These are phyloP conservation scores for Hydrangea macrophylla DNA, from an alignment of 148 eudicot species.

Conservation along the genomic window DNA sequence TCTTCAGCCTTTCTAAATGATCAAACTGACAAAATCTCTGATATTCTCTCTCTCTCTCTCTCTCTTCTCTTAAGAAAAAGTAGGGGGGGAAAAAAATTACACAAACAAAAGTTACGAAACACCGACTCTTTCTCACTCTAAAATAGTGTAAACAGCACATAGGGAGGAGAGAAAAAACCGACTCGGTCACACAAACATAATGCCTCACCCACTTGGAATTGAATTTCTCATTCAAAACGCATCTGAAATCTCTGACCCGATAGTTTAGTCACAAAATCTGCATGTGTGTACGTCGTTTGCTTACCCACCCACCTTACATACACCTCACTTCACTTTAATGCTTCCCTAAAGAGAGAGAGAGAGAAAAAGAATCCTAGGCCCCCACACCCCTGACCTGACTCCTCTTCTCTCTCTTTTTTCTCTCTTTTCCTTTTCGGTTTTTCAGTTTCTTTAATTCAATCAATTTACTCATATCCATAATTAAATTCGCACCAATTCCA, in stretches of 20 bases:
- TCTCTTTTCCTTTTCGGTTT: constrained; percentile 13
- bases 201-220: constrained; percentile 17
- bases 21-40: constrained; percentile 18
- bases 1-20: constrained; percentile 31
- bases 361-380: constrained; percentile 21
- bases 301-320: not conserved
- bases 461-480: not conserved
- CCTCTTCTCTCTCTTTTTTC: no score
- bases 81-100: no score
- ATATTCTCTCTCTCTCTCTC: constrained; percentile 4
- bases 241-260: constrained; percentile 40
- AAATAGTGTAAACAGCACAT: no score
- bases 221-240: constrained; percentile 26
- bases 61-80: no score
- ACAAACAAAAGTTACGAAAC: no score
- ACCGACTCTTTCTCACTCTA: not conserved
- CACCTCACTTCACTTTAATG: constrained; percentile 24
- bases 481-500: constrained; percentile 8
- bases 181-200: not conserved
- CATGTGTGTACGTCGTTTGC: constrained; percentile 40
- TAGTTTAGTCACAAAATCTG: constrained; percentile 48
- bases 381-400: not conserved
- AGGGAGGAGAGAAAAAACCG: not conserved
- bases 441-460: constrained; percentile 10
- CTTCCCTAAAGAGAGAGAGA: constrained; percentile 5